Percentiles rank a stretch among this genome's conserved stretches.
These are phyloP conservation scores for Hysterangium stoloniferum DNA, from an alignment of 768 basidiomycete species.

Conservation along the genomic window DNA sequence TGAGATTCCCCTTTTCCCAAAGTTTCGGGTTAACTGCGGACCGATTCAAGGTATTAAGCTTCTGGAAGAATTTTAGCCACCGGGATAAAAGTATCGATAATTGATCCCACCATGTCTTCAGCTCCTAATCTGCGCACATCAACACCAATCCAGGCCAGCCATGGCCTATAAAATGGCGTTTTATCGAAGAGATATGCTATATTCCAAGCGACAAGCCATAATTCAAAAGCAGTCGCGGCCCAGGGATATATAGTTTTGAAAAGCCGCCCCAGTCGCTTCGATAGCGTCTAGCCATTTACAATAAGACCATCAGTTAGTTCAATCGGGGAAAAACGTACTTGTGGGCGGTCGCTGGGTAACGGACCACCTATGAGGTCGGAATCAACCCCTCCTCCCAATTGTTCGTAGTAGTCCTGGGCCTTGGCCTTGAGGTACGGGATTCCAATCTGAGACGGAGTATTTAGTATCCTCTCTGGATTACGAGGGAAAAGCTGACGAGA, in stretches of 20 bases:
- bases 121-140: conserved; percentile 72
- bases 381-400: conserved; percentile 73
- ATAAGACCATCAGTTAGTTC: not conserved
- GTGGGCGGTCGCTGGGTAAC: conserved; percentile 38
- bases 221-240: conserved; percentile 66
- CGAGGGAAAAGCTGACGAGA: conserved; percentile 47
- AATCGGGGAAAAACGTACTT: conserved; percentile 41
- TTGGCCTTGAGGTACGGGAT: conserved; percentile 88
- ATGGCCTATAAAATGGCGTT: conserved; percentile 83
- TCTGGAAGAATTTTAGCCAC: not conserved
- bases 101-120: conserved; percentile 63
- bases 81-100: conserved; percentile 9
- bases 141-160: conserved; percentile 80
- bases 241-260: conserved; percentile 82
- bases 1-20: not conserved
- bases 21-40: not conserved
- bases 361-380: conserved; percentile 50
- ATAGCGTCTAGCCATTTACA: conserved; percentile 13
- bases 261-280: conserved; percentile 37
- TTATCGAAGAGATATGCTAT: conserved; percentile 85
- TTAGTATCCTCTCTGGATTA: not conserved
- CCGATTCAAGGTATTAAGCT: not conserved
- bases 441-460: conserved; percentile 51
- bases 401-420: conserved; percentile 84
- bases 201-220: conserved; percentile 80